phyloP scores from a whole-genome alignment of 1,284 basidiomycete species.

The Taiwanofungus camphoratus region DNA sequence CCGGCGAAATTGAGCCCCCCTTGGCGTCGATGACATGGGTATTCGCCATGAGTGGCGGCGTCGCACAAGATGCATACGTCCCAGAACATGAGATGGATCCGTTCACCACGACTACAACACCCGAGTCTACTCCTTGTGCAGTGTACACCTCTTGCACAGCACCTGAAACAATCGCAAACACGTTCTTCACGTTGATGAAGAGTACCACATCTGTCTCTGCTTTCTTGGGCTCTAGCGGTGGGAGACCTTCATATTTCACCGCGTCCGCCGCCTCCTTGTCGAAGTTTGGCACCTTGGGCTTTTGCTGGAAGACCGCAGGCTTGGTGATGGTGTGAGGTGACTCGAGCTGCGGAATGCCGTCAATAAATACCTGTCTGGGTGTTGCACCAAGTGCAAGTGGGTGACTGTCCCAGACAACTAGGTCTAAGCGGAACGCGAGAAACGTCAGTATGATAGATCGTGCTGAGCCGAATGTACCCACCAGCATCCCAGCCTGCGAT shows the following conservation, averaged over 20 bases:
- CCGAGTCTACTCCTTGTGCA: constrained; percentile 12
- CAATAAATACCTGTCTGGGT: constrained; percentile 67
- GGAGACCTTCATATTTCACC: constrained; percentile 58
- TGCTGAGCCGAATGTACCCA: constrained; percentile 7
- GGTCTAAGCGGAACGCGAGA: constrained; percentile 35
- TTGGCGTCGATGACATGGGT: constrained; percentile 25
- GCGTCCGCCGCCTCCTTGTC: constrained; percentile 51
- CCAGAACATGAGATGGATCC: constrained; percentile 42
- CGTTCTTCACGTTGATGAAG: constrained; percentile 53
- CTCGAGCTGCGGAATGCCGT: constrained; percentile 57
- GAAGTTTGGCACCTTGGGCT: constrained; percentile 57
- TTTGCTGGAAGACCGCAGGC: constrained; percentile 39
- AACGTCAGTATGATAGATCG: not conserved
- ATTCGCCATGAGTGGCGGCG: constrained; percentile 27
- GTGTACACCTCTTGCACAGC: constrained; percentile 18
- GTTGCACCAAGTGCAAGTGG: constrained; percentile 71
- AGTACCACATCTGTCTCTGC: constrained; percentile 35
- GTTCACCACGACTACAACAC: constrained; percentile 33
- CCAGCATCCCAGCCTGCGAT: constrained; percentile 30
- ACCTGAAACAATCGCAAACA: constrained; percentile 27
- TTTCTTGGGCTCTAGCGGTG: constrained; percentile 44
- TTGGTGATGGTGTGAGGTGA: constrained; percentile 40
- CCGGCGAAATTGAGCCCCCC: constrained; percentile 42
- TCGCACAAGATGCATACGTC: constrained; percentile 15
- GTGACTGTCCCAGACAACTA: constrained; percentile 90